Base-by-base conservation (phyloP, 305 asterid species). In the Ajuga reptans region DNA sequence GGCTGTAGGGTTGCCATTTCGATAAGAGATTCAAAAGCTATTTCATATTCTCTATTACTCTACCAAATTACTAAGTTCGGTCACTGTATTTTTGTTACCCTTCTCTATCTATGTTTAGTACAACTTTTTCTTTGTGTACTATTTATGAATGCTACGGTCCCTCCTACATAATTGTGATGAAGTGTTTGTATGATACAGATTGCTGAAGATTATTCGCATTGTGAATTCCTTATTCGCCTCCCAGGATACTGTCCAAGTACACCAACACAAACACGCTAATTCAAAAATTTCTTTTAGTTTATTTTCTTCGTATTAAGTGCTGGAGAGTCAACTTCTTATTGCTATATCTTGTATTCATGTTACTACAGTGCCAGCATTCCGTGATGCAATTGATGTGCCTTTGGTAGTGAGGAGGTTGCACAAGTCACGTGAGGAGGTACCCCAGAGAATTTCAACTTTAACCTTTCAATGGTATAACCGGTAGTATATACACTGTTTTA, bases 191-290 rank as follows among this genome's bases (percentile, higher is more conserved):
- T 65, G 66, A 52, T 76, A 70, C 89, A 85, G 89, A 85, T 85
- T 69, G 99, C 99, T 14, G 97, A 94, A 80, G 99, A 94, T 77
- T 94, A 94, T 83, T 94, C 99, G 1, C 96, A 91, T 60, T 94
- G 97, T 79, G 99, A 94, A 80, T 91, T 89, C 78, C 96, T 94
- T 66, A 91, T 94, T 78, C 97, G 99, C 45, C 95, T 94, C 43
- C 99, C 98, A 34, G 97, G 99, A 79, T 94, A 89, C 83, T 94
- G 97, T 78, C 99, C 99, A 82, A 94, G 99, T 94, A 91, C 65
- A 82, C 63, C 53, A 64, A 53, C 72, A 46, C 53, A 9, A 15
- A 11, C 72, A 18, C 46, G 56, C 9, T 46, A 47, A 45, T 51
- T 69, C 27, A 29, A 5, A 4, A 18, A 64, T 53, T 53, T 33